Evolutionary conservation across 257 asterid genomes (phyloP).

Genomic region (Solanum stenotomum): DNA sequence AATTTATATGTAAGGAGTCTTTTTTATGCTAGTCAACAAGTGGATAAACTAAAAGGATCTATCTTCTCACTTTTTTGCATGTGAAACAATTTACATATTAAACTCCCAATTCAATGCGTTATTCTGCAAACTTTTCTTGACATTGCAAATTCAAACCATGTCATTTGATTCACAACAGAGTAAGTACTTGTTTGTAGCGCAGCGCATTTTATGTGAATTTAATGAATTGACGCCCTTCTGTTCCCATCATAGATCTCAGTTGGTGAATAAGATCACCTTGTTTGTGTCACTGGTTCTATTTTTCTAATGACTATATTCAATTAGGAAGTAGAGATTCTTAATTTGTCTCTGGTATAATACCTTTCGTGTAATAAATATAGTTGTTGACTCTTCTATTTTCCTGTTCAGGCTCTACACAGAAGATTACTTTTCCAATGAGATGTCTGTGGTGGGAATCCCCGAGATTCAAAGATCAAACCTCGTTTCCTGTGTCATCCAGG

Average conservation of each 20-base stretch:
- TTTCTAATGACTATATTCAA: neutral
- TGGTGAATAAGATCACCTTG: neutral
- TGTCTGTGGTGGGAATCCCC: constrained; percentile 79
- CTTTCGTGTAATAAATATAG: neutral
- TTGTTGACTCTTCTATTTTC: constrained; percentile 1
- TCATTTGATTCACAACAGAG: neutral
- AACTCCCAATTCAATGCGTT: neutral
- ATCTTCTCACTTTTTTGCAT: neutral
- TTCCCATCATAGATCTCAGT: neutral
- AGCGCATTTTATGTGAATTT: neutral
- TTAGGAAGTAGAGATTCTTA: neutral
- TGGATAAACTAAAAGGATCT: neutral
- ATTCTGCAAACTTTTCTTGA: neutral
- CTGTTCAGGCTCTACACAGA: constrained; percentile 81
- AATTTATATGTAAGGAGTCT: neutral
- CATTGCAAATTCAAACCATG: neutral
- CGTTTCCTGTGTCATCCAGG: constrained; percentile 89
- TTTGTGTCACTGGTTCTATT: neutral
- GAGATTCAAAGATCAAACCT: constrained; percentile 98
- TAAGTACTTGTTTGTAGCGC: neutral
- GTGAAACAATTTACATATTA: neutral
- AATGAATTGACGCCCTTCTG: neutral
- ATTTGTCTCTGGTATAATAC: neutral
- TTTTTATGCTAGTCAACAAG: neutral
- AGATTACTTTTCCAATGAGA: constrained; percentile 68